A percentile compares a stretch with the other conserved stretches of the same genome.
Evolutionary conservation across 1,284 basidiomycete genomes (phyloP).

Genomic region (Cryptococcus sp.): DNA sequence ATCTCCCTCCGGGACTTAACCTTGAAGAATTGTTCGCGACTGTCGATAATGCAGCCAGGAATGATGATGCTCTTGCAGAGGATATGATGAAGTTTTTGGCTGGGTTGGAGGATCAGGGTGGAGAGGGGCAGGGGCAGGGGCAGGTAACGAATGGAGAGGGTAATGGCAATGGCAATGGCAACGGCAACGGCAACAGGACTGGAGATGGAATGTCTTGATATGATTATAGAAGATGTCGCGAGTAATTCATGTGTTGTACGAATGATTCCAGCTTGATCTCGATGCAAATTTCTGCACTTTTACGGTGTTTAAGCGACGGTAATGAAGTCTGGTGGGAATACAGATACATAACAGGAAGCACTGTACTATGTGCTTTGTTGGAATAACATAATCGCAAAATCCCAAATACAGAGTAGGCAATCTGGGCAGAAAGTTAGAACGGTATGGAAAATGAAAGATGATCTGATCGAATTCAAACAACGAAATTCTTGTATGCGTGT

Average conservation of each 20-base stretch:
- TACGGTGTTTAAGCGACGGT: constrained; percentile 1
- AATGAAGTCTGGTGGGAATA: neutral
- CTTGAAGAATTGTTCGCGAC: constrained; percentile 13
- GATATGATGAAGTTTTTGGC: constrained; percentile 27
- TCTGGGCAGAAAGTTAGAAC: no score
- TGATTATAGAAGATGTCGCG: no score
- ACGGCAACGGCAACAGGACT: no score
- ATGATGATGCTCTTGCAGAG: constrained; percentile 12
- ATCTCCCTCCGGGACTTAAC: constrained; percentile 1
- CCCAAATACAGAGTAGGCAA: neutral
- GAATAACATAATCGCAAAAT: no score
- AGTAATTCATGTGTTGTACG: neutral
- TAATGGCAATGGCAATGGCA: no score
- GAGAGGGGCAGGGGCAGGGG: constrained; percentile 2
- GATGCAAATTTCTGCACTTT: no score
- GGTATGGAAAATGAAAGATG: no score
- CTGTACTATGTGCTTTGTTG: neutral
- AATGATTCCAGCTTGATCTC: no score
- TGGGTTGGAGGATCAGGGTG: constrained; percentile 15
- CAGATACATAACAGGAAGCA: neutral
- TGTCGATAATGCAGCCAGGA: constrained; percentile 4
- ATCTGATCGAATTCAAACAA: no score
- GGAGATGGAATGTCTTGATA: no score
- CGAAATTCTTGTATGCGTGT: constrained; percentile 80
- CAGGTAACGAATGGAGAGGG: constrained; percentile 1